These are phyloP conservation scores for Ottelia alismoides DNA, from an alignment of 106 monocot genomes.

Conservation along the genomic window DNA sequence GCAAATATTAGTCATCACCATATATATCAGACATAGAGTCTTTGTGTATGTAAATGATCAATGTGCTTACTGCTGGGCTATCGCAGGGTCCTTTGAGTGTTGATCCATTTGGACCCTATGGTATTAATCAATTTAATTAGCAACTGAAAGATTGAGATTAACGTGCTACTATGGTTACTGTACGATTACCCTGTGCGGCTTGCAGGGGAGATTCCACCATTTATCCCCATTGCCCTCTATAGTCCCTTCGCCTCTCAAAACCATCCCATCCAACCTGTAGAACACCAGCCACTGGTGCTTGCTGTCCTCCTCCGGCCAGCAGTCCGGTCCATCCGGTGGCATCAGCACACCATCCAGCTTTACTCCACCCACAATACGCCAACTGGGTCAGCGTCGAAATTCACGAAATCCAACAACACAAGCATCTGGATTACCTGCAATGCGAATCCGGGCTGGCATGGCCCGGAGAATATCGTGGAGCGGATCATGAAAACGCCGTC, in stretches of 20 bases:
- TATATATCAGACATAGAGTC: not conserved
- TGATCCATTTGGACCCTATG: conserved; percentile 85
- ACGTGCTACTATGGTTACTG: too few relatives aligned
- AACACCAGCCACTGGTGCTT: conserved; percentile 83
- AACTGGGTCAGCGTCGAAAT: not conserved
- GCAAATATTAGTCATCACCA: not conserved
- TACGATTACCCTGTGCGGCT: conserved; percentile 95
- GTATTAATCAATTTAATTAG: too few relatives aligned
- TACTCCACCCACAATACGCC: too few relatives aligned
- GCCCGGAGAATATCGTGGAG: conserved; percentile 82
- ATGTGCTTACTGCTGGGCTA: conserved; percentile 63
- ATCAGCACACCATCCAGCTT: conserved; percentile 86
- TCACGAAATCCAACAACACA: not conserved
- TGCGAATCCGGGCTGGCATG: conserved; percentile 57
- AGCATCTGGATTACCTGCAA: conserved; percentile 48
- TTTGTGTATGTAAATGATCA: not conserved
- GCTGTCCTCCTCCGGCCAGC: conserved; percentile 79
- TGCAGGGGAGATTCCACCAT: conserved; percentile 97
- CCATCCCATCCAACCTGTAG: conserved; percentile 70
- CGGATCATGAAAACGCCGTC: conserved; percentile 63
- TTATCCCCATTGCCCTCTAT: conserved; percentile 89
- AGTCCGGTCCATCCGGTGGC: conserved; percentile 83
- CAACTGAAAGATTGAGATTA: too few relatives aligned
- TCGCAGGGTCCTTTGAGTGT: conserved; percentile 89
- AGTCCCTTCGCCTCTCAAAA: conserved; percentile 45